Evolutionary conservation across 495 filamentous ascomycete species (phyloP).

Genomic region (Amniculicola lignicola): DNA sequence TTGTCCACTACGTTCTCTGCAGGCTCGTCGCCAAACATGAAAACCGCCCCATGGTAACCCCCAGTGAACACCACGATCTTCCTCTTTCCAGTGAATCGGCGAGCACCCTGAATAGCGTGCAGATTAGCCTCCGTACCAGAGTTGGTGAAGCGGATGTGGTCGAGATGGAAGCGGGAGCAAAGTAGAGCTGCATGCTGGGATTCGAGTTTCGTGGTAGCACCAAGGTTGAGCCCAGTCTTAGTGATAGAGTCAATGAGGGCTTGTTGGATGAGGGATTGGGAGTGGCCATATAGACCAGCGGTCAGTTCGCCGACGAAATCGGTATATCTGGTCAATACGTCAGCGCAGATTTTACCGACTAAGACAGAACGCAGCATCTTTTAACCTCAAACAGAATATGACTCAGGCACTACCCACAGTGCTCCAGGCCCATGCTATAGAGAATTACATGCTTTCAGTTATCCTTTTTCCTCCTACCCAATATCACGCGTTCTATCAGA

Average conservation of each 20-base stretch:
- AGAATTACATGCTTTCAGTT: no score
- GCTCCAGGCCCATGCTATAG: no score
- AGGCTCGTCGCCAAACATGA: constrained; percentile 41
- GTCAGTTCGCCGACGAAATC: constrained; percentile 55
- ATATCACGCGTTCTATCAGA: no score
- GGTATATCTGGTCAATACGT: constrained; percentile 37
- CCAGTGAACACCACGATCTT: constrained; percentile 51
- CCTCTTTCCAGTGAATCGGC: constrained; percentile 42
- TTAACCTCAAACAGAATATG: no score
- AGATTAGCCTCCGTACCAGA: constrained; percentile 56
- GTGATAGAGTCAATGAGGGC: constrained; percentile 42
- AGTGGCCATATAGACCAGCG: constrained; percentile 56
- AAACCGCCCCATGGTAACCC: constrained; percentile 56
- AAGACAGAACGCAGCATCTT: no score
- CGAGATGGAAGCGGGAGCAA: constrained; percentile 47
- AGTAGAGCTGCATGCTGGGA: constrained; percentile 43
- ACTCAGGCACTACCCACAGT: no score
- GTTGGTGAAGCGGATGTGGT: constrained; percentile 51
- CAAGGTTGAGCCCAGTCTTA: constrained; percentile 44
- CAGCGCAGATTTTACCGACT: no score
- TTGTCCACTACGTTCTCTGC: constrained; percentile 22
- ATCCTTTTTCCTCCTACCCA: no score
- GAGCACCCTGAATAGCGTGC: constrained; percentile 47
- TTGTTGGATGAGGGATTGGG: constrained; percentile 44
- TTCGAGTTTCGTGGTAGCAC: constrained; percentile 46